These are phyloP conservation scores for Lignosus rhinocerotis DNA, from an alignment of 1,284 basidiomycete genomes.

Conservation along the genomic window DNA sequence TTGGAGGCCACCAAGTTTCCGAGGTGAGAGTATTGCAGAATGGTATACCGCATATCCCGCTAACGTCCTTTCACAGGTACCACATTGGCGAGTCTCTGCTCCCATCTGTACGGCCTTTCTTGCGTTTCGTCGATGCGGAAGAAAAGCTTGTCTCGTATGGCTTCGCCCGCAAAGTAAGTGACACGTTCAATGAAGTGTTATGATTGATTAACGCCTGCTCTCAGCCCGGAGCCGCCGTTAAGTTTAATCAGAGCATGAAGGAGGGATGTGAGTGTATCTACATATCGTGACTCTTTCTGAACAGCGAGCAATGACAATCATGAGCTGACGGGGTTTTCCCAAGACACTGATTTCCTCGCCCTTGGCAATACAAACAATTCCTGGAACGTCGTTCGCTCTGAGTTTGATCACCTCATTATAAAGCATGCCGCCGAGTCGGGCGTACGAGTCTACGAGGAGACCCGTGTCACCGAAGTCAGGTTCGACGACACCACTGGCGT, in stretches of 20 bases:
- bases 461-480: constrained; percentile 34
- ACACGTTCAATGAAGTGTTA: background rate
- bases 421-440: constrained; percentile 38
- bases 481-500: constrained; percentile 24
- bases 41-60: too few species aligned
- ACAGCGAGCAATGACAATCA: background rate
- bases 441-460: constrained; percentile 38
- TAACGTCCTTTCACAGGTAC: background rate
- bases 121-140: background rate
- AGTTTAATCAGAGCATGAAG: constrained; percentile 42
- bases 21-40: too few species aligned
- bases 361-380: constrained; percentile 37
- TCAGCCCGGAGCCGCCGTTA: constrained; percentile 45
- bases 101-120: background rate
- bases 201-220: background rate
- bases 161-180: background rate
- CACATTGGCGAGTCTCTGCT: background rate
- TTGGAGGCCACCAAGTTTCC: too few species aligned
- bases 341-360: constrained; percentile 44
- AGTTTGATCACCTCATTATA: constrained; percentile 44
- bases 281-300: background rate
- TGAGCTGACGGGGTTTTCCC: background rate
- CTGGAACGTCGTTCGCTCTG: constrained; percentile 45
- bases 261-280: constrained; percentile 38
- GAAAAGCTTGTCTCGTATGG: background rate